Evolutionary conservation across 129 eudicot species (phyloP), one percentile per base, ranked within the genome.

Genomic region (Silybum marianum): DNA sequence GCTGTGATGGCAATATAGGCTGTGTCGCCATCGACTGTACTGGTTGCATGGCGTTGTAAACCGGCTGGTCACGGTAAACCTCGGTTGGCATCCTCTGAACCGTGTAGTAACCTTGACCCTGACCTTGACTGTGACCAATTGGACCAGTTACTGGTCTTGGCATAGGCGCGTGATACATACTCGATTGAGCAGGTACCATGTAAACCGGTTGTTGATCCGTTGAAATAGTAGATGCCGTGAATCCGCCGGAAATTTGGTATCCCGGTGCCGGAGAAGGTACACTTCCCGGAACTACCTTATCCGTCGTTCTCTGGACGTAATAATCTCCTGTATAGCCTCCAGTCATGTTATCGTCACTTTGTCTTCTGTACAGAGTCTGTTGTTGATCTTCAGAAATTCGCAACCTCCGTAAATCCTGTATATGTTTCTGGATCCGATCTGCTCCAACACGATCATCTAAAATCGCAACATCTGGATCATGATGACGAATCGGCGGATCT

Each of bases 351-450:
- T 93, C 97, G 2, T 94, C 98, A 58, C 88, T 88, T 62, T 81
- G 90, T 75, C 91, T 86, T 66, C 87, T n/a, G 66, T 85, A 86
- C 72, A 83, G 18, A 36, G 80, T 84, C 9, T 80, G 88, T 12
- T 85, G 88, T 51, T 88, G 94, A 21, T 90, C 90, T 68, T 91
- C 97, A 36, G 86, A 82, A 10, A 92, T 88, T 40, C 86, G 83
- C 23, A 91, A 69, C 86, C 91, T 84, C 88, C 88, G 90, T 19
- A 91, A 83, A 79, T 94, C 97, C 80, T 87, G 97, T 1, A 92
- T 92, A 42, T 92, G 95, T 70, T 84, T 91, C 85, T 91, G 98
- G 46, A 94, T 86, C 87, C 91, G 95, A 87, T 94, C 97, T 48
- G 86, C 8, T 48, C 76, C 88, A 8, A 86, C 71, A 77, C 93